phyloP scores from a whole-genome alignment of 1,139 yeast species.

The Geotrichum europaeum region DNA sequence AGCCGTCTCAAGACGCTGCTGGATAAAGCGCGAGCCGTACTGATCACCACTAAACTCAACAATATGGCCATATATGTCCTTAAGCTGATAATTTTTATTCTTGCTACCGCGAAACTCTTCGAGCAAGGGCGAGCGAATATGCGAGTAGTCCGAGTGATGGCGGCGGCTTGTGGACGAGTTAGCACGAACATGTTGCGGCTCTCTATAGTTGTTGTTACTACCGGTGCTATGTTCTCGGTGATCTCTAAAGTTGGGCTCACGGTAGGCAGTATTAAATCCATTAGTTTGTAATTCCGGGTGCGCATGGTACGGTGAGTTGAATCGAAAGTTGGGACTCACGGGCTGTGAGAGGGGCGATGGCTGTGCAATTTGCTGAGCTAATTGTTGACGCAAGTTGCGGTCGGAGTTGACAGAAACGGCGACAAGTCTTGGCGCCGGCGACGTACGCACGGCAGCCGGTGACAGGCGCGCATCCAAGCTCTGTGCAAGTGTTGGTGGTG shows the following conservation, averaged over 20 bases:
- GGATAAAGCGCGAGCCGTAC: conserved; percentile 94
- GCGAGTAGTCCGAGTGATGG: conserved; percentile 29
- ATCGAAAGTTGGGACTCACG: background rate
- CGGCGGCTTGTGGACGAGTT: background rate
- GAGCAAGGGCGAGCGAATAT: conserved; percentile 60
- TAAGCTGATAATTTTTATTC: conserved; percentile 53
- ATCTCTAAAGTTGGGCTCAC: background rate
- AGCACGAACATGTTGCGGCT: background rate
- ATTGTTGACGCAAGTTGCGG: conserved; percentile 17
- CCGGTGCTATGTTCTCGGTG: background rate
- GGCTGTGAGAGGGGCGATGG: conserved; percentile 8
- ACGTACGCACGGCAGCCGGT: conserved; percentile 2
- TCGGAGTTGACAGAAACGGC: conserved; percentile 18
- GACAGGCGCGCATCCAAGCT: background rate
- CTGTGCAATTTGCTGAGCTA: conserved; percentile 14
- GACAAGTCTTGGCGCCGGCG: conserved; percentile 4
- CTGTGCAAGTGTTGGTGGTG: background rate
- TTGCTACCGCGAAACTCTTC: conserved; percentile 80
- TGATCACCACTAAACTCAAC: conserved; percentile 93
- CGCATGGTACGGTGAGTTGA: background rate
- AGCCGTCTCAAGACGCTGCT: conserved; percentile 71
- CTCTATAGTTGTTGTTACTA: background rate
- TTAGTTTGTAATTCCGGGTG: background rate
- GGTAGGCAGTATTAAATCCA: background rate
- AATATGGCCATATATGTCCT: conserved; percentile 80